Conservation (phyloP, 805 yeast genomes). For the Yarrowia sp. region DNA sequence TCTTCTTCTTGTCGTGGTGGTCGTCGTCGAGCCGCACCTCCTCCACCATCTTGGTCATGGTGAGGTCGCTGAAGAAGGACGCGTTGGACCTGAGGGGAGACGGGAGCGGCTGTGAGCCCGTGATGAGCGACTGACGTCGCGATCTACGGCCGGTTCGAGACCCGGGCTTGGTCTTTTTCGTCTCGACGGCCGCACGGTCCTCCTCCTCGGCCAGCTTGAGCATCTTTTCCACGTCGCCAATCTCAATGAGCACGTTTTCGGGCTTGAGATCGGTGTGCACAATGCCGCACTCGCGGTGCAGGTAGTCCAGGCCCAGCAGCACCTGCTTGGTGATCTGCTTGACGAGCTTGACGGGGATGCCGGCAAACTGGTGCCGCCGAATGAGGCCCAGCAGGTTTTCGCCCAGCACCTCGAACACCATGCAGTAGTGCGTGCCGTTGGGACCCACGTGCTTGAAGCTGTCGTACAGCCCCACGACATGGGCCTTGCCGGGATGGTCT, state of each 20-base stretch:
- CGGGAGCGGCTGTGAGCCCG: constrained; percentile 91
- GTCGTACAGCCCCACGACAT: constrained; percentile 77
- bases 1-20: not conserved
- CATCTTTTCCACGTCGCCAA: constrained; percentile 77
- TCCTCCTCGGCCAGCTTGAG: constrained; percentile 65
- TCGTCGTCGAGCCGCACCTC: constrained; percentile 7
- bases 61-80: constrained; percentile 27
- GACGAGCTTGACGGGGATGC: constrained; percentile 72
- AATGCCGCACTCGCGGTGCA: constrained; percentile 70
- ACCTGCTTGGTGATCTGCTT: constrained; percentile 80
- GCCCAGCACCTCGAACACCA: constrained; percentile 97
- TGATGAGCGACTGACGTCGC: constrained; percentile 70
- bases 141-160: constrained; percentile 27
- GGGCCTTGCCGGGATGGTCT: constrained; percentile 74
- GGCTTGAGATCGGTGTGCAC: constrained; percentile 74
- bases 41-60: constrained; percentile 26
- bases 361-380: constrained; percentile 69
- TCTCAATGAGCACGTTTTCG: constrained; percentile 72
- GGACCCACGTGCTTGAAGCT: constrained; percentile 83
- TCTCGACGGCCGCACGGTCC: constrained; percentile 46
- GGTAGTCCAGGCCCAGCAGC: constrained; percentile 64
- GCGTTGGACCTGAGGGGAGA: constrained; percentile 65
- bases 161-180: constrained; percentile 28
- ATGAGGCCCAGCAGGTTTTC: constrained; percentile 86
- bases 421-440: constrained; percentile 88